These are phyloP conservation scores for Ophioceras dolichostomum DNA, from an alignment of 2,329 filamentous ascomycete genomes.

Conservation along the genomic window DNA sequence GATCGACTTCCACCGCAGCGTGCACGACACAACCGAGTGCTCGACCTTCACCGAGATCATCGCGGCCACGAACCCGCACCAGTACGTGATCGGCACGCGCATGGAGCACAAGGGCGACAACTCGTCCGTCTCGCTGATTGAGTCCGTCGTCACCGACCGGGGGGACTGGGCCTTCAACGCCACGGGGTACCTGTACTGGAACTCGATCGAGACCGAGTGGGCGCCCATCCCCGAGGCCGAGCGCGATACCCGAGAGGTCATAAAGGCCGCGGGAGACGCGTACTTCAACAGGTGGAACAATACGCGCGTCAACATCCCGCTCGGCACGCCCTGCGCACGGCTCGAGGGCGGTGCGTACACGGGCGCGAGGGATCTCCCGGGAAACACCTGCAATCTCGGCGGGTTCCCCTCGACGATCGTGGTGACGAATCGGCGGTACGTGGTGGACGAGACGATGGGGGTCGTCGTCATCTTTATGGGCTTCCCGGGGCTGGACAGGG, in stretches of 20 bases:
- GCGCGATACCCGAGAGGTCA: constrained; percentile 12
- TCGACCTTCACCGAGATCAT: constrained; percentile 16
- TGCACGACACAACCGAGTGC: constrained; percentile 15
- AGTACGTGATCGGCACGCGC: constrained; percentile 16
- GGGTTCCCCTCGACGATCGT: constrained; percentile 12
- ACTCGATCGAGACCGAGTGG: constrained; percentile 11
- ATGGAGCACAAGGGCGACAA: constrained; percentile 6
- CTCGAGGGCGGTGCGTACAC: constrained; percentile 16
- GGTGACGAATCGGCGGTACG: constrained; percentile 13
- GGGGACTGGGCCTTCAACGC: constrained; percentile 18
- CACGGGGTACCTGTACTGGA: constrained; percentile 12
- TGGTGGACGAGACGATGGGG: constrained; percentile 17
- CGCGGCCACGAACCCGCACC: constrained; percentile 7
- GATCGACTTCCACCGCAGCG: constrained; percentile 13
- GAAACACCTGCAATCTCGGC: constrained; percentile 13
- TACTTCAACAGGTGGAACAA: constrained; percentile 16
- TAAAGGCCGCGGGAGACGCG: constrained; percentile 14
- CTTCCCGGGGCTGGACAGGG: constrained; percentile 12
- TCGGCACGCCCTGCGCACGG: constrained; percentile 12
- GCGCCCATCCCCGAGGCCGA: constrained; percentile 11
- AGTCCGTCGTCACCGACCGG: constrained; percentile 12
- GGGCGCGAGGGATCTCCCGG: constrained; percentile 6
- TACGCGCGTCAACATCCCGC: constrained; percentile 13
- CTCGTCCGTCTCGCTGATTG: constrained; percentile 5
- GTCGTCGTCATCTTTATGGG: constrained; percentile 14